A percentile compares a stretch with the other conserved stretches of the same genome.
Conservation (phyloP, 306 rosid species). For the Fragaria iinumae region DNA sequence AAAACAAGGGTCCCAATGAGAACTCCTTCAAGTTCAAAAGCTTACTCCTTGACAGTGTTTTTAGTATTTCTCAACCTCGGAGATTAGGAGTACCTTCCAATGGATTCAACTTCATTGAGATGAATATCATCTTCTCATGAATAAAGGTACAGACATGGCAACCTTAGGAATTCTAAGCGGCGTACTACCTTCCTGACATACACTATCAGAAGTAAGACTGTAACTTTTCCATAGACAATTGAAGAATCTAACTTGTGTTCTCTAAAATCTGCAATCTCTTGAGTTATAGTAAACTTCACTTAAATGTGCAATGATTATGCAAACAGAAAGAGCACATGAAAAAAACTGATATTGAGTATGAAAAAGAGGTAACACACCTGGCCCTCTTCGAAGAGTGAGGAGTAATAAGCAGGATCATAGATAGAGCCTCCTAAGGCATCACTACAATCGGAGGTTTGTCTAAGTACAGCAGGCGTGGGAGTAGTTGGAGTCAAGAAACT, state of each 20-base stretch:
- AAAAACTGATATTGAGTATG: conserved; percentile 6
- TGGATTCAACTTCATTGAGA: background rate
- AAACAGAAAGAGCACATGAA: conserved; percentile 11
- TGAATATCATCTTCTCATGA: background rate
- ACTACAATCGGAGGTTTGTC: conserved; percentile 69
- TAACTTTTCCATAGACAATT: background rate
- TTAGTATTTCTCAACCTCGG: background rate
- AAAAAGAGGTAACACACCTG: conserved; percentile 27
- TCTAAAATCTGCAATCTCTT: background rate
- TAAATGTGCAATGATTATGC: background rate
- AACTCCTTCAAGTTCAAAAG: background rate
- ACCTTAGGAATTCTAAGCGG: background rate
- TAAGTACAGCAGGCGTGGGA: conserved; percentile 55
- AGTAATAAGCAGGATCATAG: conserved; percentile 76
- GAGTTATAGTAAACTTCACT: background rate
- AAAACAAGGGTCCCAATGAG: conserved; percentile 2
- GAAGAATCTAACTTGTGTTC: background rate
- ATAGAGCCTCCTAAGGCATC: conserved; percentile 91
- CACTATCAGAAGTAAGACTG: background rate
- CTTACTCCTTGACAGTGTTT: background rate
- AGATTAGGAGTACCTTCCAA: background rate
- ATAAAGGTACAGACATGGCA: background rate
- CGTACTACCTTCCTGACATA: background rate
- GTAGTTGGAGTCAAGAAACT: conserved; percentile 82
- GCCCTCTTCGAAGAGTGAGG: conserved; percentile 80